phyloP scores from a whole-genome alignment of 2,329 filamentous ascomycete genomes.

The Aspergillus transmontanensis region DNA sequence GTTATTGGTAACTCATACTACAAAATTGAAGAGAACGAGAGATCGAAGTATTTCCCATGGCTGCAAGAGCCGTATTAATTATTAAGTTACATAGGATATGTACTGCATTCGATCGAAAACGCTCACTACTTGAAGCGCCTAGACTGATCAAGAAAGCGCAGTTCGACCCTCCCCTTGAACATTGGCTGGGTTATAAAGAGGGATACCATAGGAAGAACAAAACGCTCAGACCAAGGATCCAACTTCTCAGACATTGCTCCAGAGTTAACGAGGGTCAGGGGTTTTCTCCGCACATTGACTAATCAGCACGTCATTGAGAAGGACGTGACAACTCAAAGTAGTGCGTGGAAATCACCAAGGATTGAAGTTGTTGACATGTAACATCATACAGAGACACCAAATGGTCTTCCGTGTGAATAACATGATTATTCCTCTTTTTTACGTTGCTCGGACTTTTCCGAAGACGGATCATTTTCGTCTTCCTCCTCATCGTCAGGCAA shows the following conservation, averaged over 20 bases:
- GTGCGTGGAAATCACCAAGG: constrained; percentile 58
- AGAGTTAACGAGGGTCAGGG: constrained; percentile 38
- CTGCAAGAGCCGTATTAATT: neutral
- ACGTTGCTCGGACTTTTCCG: constrained; percentile 19
- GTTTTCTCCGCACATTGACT: constrained; percentile 93
- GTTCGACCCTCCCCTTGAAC: constrained; percentile 33
- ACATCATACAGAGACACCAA: neutral
- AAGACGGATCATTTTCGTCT: constrained; percentile 49
- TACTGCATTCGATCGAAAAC: constrained; percentile 37
- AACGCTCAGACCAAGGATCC: constrained; percentile 30
- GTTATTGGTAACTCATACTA: neutral
- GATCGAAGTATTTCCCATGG: neutral
- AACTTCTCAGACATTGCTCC: constrained; percentile 29
- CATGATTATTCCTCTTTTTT: constrained; percentile 32
- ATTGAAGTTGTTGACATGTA: neutral
- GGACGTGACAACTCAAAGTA: constrained; percentile 94
- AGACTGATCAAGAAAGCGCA: constrained; percentile 27
- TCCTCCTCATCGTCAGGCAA: constrained; percentile 59
- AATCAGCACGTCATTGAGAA: constrained; percentile 84
- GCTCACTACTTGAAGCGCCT: constrained; percentile 21
- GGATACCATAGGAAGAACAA: constrained; percentile 32
- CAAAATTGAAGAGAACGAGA: neutral
- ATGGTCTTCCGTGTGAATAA: neutral
- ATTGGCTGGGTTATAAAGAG: constrained; percentile 27
- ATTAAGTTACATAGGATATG: constrained; percentile 16